phyloP scores from a whole-genome alignment of 2,329 filamentous ascomycete species.

The Scedosporium minutisporum region DNA sequence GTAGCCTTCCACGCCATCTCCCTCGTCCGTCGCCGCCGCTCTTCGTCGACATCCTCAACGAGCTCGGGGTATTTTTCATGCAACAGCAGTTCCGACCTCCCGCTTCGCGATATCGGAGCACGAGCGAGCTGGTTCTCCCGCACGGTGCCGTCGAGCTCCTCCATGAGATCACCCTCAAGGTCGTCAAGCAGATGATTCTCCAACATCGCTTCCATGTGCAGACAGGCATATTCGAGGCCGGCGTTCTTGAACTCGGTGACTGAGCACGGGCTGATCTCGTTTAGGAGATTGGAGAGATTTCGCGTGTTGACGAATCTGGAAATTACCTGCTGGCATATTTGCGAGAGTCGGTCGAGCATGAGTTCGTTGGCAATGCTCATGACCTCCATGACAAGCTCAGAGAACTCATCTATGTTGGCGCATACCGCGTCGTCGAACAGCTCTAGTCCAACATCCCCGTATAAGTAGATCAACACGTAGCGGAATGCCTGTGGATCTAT shows the following conservation, averaged over 20 bases:
- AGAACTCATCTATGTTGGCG: constrained; percentile 68
- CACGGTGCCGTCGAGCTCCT: constrained; percentile 71
- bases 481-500: constrained; percentile 64
- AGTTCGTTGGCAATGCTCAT: constrained; percentile 86
- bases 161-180: constrained; percentile 72
- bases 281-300: constrained; percentile 78
- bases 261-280: constrained; percentile 74
- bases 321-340: constrained; percentile 78
- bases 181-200: constrained; percentile 82
- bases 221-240: constrained; percentile 79
- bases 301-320: constrained; percentile 77
- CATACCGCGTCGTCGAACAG: constrained; percentile 71
- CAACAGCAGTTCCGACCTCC: constrained; percentile 56
- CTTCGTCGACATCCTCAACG: constrained; percentile 56
- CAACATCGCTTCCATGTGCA: constrained; percentile 85
- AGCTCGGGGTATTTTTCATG: constrained; percentile 57
- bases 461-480: constrained; percentile 72
- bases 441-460: constrained; percentile 70
- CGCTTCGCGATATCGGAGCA: constrained; percentile 68
- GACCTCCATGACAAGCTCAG: constrained; percentile 84
- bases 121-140: constrained; percentile 72
- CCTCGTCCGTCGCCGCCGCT: constrained; percentile 60
- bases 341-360: constrained; percentile 84
- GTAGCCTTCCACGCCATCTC: constrained; percentile 62
- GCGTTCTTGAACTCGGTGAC: constrained; percentile 80